These are phyloP conservation scores for Vicia faba DNA, from an alignment of 306 rosid species.

Conservation along the genomic window DNA sequence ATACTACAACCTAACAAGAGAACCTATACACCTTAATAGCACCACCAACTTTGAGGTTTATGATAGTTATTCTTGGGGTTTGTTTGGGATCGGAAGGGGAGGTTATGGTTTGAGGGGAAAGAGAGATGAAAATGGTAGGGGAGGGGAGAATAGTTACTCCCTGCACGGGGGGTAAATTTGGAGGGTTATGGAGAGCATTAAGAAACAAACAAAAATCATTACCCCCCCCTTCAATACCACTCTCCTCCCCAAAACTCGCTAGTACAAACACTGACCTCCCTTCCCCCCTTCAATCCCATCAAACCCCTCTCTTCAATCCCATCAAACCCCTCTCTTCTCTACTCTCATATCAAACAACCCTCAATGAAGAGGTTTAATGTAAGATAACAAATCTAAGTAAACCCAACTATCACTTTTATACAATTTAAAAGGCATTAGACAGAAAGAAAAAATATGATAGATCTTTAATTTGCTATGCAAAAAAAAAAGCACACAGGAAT, in stretches of 20 bases:
- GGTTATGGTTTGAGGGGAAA: neutral
- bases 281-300: neutral
- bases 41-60: conserved; percentile 14
- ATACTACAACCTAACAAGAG: conserved; percentile 21
- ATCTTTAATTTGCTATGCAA: conserved; percentile 10
- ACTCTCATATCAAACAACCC: conserved; percentile 2
- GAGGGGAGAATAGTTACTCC: neutral
- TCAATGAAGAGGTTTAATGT: conserved; percentile 12
- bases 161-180: neutral
- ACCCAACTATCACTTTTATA: conserved; percentile 25
- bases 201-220: neutral
- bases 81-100: neutral
- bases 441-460: neutral
- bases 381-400: conserved; percentile 14
- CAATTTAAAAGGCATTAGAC: conserved; percentile 4
- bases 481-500: conserved; percentile 29
- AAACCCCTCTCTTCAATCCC: neutral
- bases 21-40: conserved; percentile 23
- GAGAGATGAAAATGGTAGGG: neutral
- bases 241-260: neutral
- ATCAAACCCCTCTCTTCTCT: neutral
- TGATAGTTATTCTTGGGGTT: conserved; percentile 9
- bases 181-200: neutral
- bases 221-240: neutral
- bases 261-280: neutral